Evolutionary conservation across 768 basidiomycete genomes (phyloP).

Genomic region (Auricularia sp.): DNA sequence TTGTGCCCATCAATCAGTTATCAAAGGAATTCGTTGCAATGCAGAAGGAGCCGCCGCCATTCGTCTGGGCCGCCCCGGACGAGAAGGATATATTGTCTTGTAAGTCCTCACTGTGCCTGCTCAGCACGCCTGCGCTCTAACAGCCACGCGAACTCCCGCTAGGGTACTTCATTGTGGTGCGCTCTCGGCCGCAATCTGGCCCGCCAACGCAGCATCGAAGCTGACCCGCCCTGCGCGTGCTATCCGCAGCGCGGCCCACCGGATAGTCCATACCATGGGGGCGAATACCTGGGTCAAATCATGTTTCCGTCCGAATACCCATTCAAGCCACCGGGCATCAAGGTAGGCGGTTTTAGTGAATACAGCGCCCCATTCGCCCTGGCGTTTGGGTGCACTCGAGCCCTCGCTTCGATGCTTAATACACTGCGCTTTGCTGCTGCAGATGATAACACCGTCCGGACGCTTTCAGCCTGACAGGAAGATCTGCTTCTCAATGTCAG

Average conservation of each 20-base stretch:
- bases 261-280: conserved; percentile 81
- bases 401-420: conserved; percentile 9
- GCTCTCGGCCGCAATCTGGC: conserved; percentile 12
- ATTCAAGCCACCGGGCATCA: conserved; percentile 95
- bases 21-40: conserved; percentile 84
- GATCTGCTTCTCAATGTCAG: conserved; percentile 98
- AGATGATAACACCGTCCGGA: conserved; percentile 90
- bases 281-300: conserved; percentile 90
- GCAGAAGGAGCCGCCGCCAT: conserved; percentile 91
- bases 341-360: conserved; percentile 39
- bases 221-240: background rate
- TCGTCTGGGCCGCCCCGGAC: conserved; percentile 90
- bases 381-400: background rate
- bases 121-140: conserved; percentile 3
- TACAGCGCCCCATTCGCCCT: background rate
- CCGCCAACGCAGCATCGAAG: background rate
- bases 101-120: conserved; percentile 32
- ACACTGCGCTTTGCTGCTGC: conserved; percentile 4
- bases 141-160: conserved; percentile 2
- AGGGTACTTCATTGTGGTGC: conserved; percentile 95
- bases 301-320: conserved; percentile 92
- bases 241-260: conserved; percentile 74
- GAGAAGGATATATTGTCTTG: conserved; percentile 97
- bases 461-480: conserved; percentile 87
- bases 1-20: conserved; percentile 37